These are phyloP conservation scores for Trichoderma gamsii DNA, from an alignment of 495 filamentous ascomycete species.

Conservation along the genomic window DNA sequence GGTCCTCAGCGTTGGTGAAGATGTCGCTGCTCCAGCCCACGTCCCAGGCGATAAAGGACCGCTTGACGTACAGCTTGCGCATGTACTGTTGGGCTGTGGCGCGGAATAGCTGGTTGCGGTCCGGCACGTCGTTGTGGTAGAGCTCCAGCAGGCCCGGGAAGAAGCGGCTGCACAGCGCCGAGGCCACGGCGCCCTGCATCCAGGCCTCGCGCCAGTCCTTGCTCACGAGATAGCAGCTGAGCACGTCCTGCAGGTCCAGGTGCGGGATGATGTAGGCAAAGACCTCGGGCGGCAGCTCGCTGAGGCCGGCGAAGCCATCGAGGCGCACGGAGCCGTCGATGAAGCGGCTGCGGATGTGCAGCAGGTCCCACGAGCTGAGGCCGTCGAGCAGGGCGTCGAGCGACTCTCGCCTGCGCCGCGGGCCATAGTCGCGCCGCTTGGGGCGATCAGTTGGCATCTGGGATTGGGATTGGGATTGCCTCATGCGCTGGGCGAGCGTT, in stretches of 20 bases:
- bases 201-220: background rate
- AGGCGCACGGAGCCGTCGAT: background rate
- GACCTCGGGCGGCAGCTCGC: constrained; percentile 5
- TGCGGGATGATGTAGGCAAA: constrained; percentile 1
- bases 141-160: constrained; percentile 9
- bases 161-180: constrained; percentile 4
- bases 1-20: background rate
- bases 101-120: background rate
- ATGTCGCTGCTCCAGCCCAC: constrained; percentile 5
- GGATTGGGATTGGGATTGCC: background rate
- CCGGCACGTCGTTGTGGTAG: constrained; percentile 2
- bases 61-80: background rate
- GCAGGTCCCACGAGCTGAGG: background rate
- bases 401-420: background rate
- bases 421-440: background rate
- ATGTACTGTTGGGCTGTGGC: background rate
- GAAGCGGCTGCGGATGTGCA: background rate
- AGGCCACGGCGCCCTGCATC: background rate
- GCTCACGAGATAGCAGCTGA: background rate
- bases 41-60: constrained; percentile 7
- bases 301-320: constrained; percentile 1
- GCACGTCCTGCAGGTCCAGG: background rate
- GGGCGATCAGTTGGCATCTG: background rate
- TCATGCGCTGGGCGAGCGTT: background rate
- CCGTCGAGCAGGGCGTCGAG: background rate